Base-by-base conservation (phyloP, 2,329 filamentous ascomycete species). In the Nigrospora sphaerica region DNA sequence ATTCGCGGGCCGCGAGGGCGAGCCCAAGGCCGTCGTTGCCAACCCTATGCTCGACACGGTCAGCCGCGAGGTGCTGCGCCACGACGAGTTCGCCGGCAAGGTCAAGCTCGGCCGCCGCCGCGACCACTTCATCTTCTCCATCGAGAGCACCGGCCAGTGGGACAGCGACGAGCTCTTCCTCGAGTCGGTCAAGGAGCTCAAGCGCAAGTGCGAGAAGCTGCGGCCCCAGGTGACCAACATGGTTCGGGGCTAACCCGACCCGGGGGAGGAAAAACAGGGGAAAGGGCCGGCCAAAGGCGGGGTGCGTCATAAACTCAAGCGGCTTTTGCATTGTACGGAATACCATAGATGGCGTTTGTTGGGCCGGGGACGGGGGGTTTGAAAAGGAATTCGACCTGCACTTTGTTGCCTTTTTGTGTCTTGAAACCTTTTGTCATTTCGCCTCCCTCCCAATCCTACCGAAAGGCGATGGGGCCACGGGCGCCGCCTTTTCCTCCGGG, bases 61-160 rank as follows among this genome's bases (percentile, higher is more conserved):
- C 51, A 95, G 87, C 67, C 81, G 93, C 55, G 95, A 98, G 70
- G 93, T 86, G 60, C 69, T 98, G 61, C 82, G 93, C 42, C 92
- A 98, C 63, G 77, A 84, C 23, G 93, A 97, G 69, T 97, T 98
- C 70, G 81, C 93, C 68, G 88, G 83, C 62, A 98, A 96, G 74
- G 93, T 98, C 53, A 91, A 90, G 74, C 80, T 98, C 32, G 93
- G 93, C 38, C 78, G 95, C 46, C 74, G 90, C 57, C 77, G 90
- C 54, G 93, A 98, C 65, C 95, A 98, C 71, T 98, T 98, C 67
- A 97, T 98, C 67, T 98, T 93, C 75, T 86, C 83, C 46, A 78
- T 98, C 33, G 93, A 98, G 74, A 96, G 91, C 72, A 85, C 89
- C 0, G 95, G 93, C 6, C 93, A 98, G 70, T 95, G 89, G 74